Evolutionary conservation across 2,329 filamentous ascomycete genomes (phyloP), one percentile per base, ranked within the genome.

Genomic region (Talaromyces sp.): DNA sequence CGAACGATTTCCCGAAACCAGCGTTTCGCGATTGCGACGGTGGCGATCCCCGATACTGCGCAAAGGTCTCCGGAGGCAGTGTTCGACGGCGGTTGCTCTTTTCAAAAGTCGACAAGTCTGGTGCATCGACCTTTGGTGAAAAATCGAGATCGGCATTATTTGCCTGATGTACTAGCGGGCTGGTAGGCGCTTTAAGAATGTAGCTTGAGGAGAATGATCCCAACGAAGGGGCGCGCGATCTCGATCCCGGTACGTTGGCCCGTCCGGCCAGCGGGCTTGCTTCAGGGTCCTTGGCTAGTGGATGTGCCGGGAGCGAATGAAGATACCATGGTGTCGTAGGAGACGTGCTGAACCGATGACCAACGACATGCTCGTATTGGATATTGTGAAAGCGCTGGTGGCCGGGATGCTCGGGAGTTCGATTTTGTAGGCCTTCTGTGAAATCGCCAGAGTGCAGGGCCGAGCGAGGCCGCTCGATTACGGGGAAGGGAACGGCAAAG

Each of bases 121-220:
- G 80, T 50, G 77, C 75, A 60, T 84, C 80, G 59, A 82, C 74
- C 23, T 80, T 80, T 65, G 84, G 79, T 2, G 85, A 81, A 55
- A 89, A 80, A 62, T 91, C 87, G 27, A 89, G 71, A 67, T 95
- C 91, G 6, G 91, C 88, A 67, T 93, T 95, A 76, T 89, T 96
- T 69, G 92, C 87, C 50, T 92, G 92, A 70, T 97, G 88, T 0
- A 96, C 93, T 10, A 99, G 81, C 14, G 95, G 95, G 69, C 93
- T 98, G 2, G 95, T 98, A 0, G 95, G 94, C 2, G 91, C 86
- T 75, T 94, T 89, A 64, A 96, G 89, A 34, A 90, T 83, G 73
- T 96, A 97, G 68, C 87, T 92, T 1, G 88, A 89, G 0, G 90
- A 89, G 14, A 90, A 82, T 1, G 91, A 92, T 3, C 88, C 89